Conservation (phyloP, 23 red algal genomes). For the Gracilaria domingensis region DNA sequence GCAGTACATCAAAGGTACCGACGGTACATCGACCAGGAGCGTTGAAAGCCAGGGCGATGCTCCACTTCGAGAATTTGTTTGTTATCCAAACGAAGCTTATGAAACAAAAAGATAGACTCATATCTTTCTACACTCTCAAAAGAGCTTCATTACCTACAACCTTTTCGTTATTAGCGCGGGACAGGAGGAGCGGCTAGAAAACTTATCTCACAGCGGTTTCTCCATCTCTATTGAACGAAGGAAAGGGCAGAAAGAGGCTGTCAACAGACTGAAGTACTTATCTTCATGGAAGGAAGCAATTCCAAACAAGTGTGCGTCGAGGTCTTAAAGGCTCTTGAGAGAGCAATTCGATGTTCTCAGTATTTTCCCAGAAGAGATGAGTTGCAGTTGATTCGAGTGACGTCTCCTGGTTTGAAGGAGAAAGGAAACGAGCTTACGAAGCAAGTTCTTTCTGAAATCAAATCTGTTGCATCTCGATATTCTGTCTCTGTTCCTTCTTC, state of each 20-base stretch:
- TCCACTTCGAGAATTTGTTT: not conserved
- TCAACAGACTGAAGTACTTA: too few relatives aligned
- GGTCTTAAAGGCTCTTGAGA: slow-evolving; percentile 37
- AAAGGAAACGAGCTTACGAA: not conserved
- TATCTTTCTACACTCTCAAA: not conserved
- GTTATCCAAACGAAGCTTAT: not conserved
- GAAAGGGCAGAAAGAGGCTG: too few relatives aligned
- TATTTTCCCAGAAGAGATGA: slow-evolving; percentile 7
- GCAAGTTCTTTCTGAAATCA: slow-evolving; percentile 21
- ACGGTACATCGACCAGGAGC: not conserved
- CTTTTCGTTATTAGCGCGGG: too few relatives aligned
- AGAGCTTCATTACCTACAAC: too few relatives aligned
- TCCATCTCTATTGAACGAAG: not conserved
- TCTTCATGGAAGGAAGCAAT: not conserved
- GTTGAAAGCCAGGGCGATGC: not conserved
- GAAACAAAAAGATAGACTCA: not conserved
- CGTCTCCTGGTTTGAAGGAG: slow-evolving; percentile 17
- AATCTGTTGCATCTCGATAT: slow-evolving; percentile 47
- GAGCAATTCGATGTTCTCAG: slow-evolving; percentile 40
- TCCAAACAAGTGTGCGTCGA: not conserved
- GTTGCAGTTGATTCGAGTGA: slow-evolving; percentile 32
- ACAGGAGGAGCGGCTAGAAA: not conserved
- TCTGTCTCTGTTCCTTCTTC: slow-evolving; percentile 5
- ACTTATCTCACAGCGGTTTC: not conserved
- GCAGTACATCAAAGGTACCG: too few relatives aligned